A percentile compares a stretch with the other conserved stretches of the same genome.
Conservation (phyloP, 306 rosid species). For the Gastrolobium villosum region DNA sequence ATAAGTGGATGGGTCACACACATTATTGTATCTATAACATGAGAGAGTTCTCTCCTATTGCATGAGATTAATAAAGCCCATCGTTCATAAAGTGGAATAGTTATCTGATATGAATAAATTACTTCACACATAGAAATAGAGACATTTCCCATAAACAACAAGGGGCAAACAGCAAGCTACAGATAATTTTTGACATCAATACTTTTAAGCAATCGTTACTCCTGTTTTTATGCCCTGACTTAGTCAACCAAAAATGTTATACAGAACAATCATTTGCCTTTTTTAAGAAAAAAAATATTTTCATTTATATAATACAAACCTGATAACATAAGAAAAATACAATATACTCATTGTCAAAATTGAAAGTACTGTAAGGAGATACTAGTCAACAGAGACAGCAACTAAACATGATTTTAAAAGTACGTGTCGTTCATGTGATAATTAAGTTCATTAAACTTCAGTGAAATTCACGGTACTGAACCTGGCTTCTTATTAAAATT, state of each 20-base stretch:
- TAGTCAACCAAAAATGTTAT: not conserved
- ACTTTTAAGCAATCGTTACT: not conserved
- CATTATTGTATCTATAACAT: too few species aligned
- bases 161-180: not conserved
- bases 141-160: not conserved
- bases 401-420: not conserved
- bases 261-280: too few species aligned
- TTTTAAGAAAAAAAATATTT: too few species aligned
- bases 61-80: too few species aligned
- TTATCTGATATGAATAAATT: constrained; percentile 6
- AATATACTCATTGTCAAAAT: not conserved
- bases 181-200: constrained; percentile 1
- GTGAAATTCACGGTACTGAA: not conserved
- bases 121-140: not conserved
- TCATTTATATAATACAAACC: not conserved
- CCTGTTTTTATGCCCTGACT: not conserved
- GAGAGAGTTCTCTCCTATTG: too few species aligned
- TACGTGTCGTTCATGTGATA: not conserved
- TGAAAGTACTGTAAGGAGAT: not conserved
- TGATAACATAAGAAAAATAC: not conserved
- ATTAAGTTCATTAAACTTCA: constrained; percentile 20
- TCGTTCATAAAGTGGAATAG: constrained; percentile 6
- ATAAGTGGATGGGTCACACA: too few species aligned
- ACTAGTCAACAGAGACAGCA: not conserved
- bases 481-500: constrained; percentile 18